Evolutionary conservation across 73 alveolate species (phyloP).

Genomic region (Paramecium pentaurelia): DNA sequence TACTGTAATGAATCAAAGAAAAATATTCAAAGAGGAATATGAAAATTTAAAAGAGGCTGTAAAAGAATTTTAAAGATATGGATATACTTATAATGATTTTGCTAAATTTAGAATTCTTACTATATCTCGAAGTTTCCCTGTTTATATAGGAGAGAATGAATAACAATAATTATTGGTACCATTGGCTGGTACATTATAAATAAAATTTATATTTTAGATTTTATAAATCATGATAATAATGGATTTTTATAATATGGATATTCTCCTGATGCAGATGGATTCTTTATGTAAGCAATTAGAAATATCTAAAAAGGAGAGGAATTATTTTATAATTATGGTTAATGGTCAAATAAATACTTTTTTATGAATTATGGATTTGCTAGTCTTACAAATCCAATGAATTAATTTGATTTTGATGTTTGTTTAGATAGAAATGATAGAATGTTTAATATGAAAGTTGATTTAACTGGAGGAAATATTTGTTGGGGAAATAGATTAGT

Average conservation of each 20-base stretch:
- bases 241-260: slow-evolving; percentile 87
- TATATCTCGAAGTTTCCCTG: slow-evolving; percentile 86
- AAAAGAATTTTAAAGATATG: slow-evolving; percentile 75
- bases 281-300: slow-evolving; percentile 85
- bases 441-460: slow-evolving; percentile 64
- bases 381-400: slow-evolving; percentile 81
- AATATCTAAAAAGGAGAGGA: slow-evolving; percentile 81
- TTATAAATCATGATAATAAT: slow-evolving; percentile 90
- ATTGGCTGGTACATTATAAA: slow-evolving; percentile 74
- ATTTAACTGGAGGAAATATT: slow-evolving; percentile 48
- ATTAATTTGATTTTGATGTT: slow-evolving; percentile 80
- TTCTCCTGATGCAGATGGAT: slow-evolving; percentile 77
- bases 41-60: slow-evolving; percentile 76
- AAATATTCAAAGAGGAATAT: slow-evolving; percentile 81
- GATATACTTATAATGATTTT: slow-evolving; percentile 72
- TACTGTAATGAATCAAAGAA: slow-evolving; percentile 71
- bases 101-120: slow-evolving; percentile 84
- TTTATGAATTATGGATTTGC: slow-evolving; percentile 92
- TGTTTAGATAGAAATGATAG: slow-evolving; percentile 74
- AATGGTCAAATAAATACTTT: slow-evolving; percentile 88
- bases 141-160: slow-evolving; percentile 76
- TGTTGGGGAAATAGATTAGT: slow-evolving; percentile 68
- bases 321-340: slow-evolving; percentile 90
- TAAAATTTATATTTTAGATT: slow-evolving; percentile 85
- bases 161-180: slow-evolving; percentile 19